Evolutionary conservation across 1,139 yeast genomes (phyloP), one percentile per base, ranked within the genome.

Genomic region (Geotrichum restrictum): DNA sequence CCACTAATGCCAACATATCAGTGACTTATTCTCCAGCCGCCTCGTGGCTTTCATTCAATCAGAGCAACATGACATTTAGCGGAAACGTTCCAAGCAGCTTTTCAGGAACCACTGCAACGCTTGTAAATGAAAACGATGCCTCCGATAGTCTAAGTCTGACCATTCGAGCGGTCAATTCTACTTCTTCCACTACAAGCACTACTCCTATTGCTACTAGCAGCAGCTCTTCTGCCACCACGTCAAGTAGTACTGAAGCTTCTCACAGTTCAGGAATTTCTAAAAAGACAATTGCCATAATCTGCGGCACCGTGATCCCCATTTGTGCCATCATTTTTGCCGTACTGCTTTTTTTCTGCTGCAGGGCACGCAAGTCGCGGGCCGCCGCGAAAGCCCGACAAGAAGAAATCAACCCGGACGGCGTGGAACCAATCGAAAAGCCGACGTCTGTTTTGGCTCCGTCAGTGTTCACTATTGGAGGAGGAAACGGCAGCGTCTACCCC

Each of bases 231-330:
- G 1, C 46, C 32, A 14, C 13, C 22, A 2, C 11, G n/a, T 13
- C 45, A 3, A 16, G 21, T 4, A 16, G 21, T 4, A 8, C 2
- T 2, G 7, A 19, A 39, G 13, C 29, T 8, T 5, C 5, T 5
- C 29, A 24, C 29, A 5, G 7, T 24, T 21, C 51, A 27, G 27
- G 37, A 18, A 44, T 18, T 22, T 37, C 45, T 5, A 44, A 32
- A 4, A 52, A 44, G 14, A 47, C 33, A 2, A 34, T 48, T 18
- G 53, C 52, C n/a, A 86, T 91, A 64, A 95, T 89, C 0, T 78
- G 91, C 57, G 97, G 96, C 50, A 91, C 86, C n/a, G 87, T 85
- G 3, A 77, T 91, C 49, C 96, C 96, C 1, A 68, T 79, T 0
- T 75, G 74, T 29, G 16, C 16, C 3, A 19, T 50, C 13, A 61